Conservation (phyloP, 345 rosid genomes). For the Erucastrum elatum region DNA sequence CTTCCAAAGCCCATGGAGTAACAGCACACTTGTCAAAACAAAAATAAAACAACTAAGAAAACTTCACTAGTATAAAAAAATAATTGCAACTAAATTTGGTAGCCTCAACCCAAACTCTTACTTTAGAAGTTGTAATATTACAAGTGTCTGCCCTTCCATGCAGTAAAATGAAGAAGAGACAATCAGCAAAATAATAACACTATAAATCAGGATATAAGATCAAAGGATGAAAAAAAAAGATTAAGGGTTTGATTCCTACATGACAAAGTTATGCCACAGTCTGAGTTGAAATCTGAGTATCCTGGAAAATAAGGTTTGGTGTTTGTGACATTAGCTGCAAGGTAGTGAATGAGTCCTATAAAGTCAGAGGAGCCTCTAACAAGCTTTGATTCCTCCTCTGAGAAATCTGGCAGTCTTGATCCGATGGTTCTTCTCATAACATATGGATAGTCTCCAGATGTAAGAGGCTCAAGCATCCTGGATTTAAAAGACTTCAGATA, state of each 20-base stretch:
- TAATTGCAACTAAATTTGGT: neutral
- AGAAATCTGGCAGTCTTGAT: neutral
- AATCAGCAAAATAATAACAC: neutral
- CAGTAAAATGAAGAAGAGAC: neutral
- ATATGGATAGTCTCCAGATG: neutral
- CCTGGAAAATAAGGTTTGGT: neutral
- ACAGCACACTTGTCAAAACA: neutral
- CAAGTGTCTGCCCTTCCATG: neutral
- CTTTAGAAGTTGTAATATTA: neutral
- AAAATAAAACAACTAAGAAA: neutral
- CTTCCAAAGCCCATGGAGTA: conserved; percentile 2
- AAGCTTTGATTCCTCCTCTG: neutral
- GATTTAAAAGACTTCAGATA: neutral
- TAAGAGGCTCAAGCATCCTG: neutral
- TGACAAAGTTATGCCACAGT: neutral
- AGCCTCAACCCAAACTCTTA: neutral
- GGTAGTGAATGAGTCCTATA: neutral
- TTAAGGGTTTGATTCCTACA: neutral
- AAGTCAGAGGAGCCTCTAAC: conserved; percentile 1
- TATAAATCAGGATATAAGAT: neutral
- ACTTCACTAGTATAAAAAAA: neutral
- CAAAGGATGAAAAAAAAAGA: neutral
- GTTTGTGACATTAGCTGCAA: neutral
- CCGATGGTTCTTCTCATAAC: neutral
- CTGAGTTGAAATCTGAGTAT: neutral